These are phyloP conservation scores for Suillus alpinus DNA, from an alignment of 768 basidiomycete genomes.

Conservation along the genomic window DNA sequence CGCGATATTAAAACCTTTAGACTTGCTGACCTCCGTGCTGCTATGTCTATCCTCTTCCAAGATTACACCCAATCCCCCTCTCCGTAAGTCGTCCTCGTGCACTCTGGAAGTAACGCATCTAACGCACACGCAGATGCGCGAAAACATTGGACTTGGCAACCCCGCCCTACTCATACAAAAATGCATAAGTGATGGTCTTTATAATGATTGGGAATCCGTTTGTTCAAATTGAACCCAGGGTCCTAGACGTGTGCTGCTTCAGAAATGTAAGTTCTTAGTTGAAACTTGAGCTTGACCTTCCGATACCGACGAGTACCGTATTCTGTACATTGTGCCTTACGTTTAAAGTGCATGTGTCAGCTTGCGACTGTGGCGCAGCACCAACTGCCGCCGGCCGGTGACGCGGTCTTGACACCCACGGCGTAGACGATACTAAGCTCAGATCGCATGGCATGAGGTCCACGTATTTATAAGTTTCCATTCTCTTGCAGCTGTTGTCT, in stretches of 20 bases:
- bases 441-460: neutral
- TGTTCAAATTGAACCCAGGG: neutral
- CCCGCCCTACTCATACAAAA: slow-evolving; percentile 39
- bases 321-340: no score
- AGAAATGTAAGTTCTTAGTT: neutral
- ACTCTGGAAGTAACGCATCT: neutral
- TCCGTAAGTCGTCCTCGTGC: slow-evolving; percentile 46
- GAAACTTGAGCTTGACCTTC: no score
- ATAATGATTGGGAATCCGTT: neutral
- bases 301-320: no score
- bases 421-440: neutral
- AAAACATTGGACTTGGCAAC: slow-evolving; percentile 76
- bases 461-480: neutral
- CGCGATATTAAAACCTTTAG: slow-evolving; percentile 57
- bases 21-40: slow-evolving; percentile 59
- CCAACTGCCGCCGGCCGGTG: neutral
- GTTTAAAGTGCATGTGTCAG: no score
- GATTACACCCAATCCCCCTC: slow-evolving; percentile 76
- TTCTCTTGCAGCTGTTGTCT: neutral
- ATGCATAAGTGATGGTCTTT: neutral
- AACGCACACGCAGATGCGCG: slow-evolving; percentile 50
- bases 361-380: neutral
- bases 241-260: neutral
- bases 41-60: slow-evolving; percentile 72
- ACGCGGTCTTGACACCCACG: neutral